These are phyloP conservation scores for Trypanosoma scelopori DNA, from an alignment of 208 protist species.

Conservation along the genomic window DNA sequence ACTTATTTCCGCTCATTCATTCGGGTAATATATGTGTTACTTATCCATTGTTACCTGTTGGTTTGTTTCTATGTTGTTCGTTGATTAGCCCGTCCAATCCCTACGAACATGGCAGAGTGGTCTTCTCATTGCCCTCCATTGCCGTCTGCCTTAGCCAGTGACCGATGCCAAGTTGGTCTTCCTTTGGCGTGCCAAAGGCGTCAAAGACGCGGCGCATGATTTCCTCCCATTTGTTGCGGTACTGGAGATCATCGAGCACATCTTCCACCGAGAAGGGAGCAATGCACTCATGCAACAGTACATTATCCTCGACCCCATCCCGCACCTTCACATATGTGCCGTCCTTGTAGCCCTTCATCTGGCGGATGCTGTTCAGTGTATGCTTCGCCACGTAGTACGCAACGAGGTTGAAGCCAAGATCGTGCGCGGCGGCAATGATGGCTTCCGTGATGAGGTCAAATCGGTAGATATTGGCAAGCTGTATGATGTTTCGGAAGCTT, in stretches of 20 bases:
- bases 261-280: constrained; percentile 56
- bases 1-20: no score
- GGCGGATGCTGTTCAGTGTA: constrained; percentile 89
- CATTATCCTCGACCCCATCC: constrained; percentile 89
- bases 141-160: constrained; percentile 44
- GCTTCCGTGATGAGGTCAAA: constrained; percentile 83
- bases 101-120: background rate
- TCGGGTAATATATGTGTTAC: no score
- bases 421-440: constrained; percentile 72
- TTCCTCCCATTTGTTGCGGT: constrained; percentile 48
- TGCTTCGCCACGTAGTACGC: constrained; percentile 93
- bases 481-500: constrained; percentile 89
- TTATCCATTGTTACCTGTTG: no score
- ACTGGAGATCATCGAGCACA: constrained; percentile 50
- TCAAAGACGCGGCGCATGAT: constrained; percentile 87
- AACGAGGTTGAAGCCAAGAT: constrained; percentile 87
- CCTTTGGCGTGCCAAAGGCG: constrained; percentile 64
- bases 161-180: constrained; percentile 45
- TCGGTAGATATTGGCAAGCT: constrained; percentile 66
- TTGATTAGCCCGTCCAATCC: background rate
- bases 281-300: constrained; percentile 86
- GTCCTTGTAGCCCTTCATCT: constrained; percentile 87
- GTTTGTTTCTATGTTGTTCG: no score
- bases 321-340: constrained; percentile 90
- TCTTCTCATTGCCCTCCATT: background rate